Conservation (phyloP, 2,329 filamentous ascomycete species). For the Penicillium aurantiogriseum region DNA sequence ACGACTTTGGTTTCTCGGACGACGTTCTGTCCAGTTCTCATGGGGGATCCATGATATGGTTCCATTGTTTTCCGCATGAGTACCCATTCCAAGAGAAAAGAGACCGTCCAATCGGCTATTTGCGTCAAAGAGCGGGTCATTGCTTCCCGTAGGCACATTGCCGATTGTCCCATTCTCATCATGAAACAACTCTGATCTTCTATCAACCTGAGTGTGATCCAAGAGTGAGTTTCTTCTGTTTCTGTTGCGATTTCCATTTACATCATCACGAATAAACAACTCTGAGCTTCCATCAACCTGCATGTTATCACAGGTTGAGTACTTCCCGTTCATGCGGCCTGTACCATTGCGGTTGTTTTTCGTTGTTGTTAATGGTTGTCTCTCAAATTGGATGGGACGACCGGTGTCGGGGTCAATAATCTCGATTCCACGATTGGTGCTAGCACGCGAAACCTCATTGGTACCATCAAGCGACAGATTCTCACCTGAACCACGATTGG, state of each 20-base stretch:
- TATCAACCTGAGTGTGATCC: not conserved
- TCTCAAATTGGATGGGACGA: not conserved
- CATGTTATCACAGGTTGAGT: not conserved
- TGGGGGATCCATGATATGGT: not conserved
- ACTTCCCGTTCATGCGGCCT: not conserved
- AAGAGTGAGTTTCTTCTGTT: not conserved
- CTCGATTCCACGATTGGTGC: not conserved
- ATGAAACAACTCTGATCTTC: not conserved
- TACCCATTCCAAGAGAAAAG: too few relatives aligned
- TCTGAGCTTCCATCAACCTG: not conserved
- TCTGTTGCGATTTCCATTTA: not conserved
- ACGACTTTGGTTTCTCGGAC: not conserved
- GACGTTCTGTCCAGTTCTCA: not conserved
- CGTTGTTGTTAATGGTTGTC: not conserved
- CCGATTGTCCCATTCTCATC: not conserved
- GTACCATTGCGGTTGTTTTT: not conserved
- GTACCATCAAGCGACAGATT: not conserved
- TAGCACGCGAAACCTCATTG: not conserved
- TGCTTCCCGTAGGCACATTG: not conserved
- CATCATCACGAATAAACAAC: not conserved
- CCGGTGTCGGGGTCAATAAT: slow-evolving; percentile 3
- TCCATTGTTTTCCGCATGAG: not conserved
- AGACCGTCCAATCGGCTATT: not conserved
- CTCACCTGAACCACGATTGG: not conserved
- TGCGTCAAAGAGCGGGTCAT: not conserved